Evolutionary conservation across 495 filamentous ascomycete species (phyloP).

Genomic region (Saxophila tyrrhenica): DNA sequence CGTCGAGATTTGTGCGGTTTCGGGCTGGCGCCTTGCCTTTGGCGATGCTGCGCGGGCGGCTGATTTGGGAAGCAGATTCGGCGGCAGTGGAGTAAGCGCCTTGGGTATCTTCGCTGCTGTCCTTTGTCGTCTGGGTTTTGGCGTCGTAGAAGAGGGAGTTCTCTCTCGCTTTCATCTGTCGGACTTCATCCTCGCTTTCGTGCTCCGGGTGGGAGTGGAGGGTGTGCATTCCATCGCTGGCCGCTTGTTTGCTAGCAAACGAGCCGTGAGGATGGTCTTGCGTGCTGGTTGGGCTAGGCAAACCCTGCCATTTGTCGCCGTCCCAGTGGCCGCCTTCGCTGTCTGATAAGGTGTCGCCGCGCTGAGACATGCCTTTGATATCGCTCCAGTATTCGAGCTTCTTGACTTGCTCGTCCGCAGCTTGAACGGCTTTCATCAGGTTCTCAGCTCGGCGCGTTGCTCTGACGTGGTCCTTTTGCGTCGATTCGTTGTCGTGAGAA

Average conservation of each 20-base stretch:
- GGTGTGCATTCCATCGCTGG: constrained; percentile 3
- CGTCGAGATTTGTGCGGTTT: constrained; percentile 3
- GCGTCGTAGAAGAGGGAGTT: constrained; percentile 4
- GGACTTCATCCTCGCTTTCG: not conserved
- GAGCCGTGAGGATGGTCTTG: not conserved
- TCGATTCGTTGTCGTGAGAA: constrained; percentile 1
- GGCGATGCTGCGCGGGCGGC: not conserved
- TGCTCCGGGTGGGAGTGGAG: constrained; percentile 15
- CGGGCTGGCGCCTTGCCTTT: not conserved
- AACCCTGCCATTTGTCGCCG: not conserved
- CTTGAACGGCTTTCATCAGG: constrained; percentile 44
- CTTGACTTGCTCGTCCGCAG: constrained; percentile 57
- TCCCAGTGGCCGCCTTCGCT: constrained; percentile 2
- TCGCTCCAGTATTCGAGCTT: constrained; percentile 67
- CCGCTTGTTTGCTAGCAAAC: constrained; percentile 11
- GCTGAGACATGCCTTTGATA: constrained; percentile 48
- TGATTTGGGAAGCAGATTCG: not conserved
- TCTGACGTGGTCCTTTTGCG: constrained; percentile 6
- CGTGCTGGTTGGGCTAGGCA: not conserved
- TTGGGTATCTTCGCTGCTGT: constrained; percentile 1
- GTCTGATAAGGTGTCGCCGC: constrained; percentile 34
- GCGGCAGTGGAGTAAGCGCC: constrained; percentile 10
- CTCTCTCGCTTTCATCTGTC: not conserved
- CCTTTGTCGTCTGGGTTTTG: not conserved
- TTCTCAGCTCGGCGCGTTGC: constrained; percentile 29